Conservation (phyloP, 805 yeast species). For the Candida awuae region DNA sequence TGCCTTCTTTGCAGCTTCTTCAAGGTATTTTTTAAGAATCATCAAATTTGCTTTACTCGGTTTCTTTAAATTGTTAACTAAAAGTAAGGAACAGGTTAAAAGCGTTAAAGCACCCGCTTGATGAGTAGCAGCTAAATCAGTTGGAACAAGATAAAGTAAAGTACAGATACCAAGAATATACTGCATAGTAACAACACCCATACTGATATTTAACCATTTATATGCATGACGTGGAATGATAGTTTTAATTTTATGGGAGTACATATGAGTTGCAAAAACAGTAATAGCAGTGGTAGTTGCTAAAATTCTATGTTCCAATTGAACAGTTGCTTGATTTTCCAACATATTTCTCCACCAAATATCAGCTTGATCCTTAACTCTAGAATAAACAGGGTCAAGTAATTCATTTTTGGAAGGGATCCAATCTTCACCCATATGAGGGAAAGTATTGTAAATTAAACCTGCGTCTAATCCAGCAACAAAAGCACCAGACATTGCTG, state of each 20-base stretch:
- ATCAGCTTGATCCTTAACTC: constrained; percentile 61
- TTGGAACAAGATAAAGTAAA: constrained; percentile 80
- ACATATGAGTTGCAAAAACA: constrained; percentile 62
- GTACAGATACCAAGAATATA: constrained; percentile 83
- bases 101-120: constrained; percentile 95
- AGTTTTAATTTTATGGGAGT: constrained; percentile 47
- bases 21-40: constrained; percentile 24
- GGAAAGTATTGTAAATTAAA: constrained; percentile 89
- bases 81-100: constrained; percentile 66
- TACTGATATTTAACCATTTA: constrained; percentile 51
- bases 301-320: constrained; percentile 77
- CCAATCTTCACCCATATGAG: constrained; percentile 86
- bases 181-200: constrained; percentile 82
- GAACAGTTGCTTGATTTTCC: constrained; percentile 96
- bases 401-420: constrained; percentile 73
- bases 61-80: constrained; percentile 48
- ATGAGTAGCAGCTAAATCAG: constrained; percentile 87
- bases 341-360: constrained; percentile 85
- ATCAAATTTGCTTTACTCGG: constrained; percentile 36
- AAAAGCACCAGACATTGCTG: constrained; percentile 96
- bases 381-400: constrained; percentile 63
- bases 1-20: constrained; percentile 13
- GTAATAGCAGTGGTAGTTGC: constrained; percentile 76
- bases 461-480: constrained; percentile 99
- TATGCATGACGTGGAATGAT: constrained; percentile 51